phyloP scores from a whole-genome alignment of 2,329 filamentous ascomycete genomes.

The Xylariaceae sp. region DNA sequence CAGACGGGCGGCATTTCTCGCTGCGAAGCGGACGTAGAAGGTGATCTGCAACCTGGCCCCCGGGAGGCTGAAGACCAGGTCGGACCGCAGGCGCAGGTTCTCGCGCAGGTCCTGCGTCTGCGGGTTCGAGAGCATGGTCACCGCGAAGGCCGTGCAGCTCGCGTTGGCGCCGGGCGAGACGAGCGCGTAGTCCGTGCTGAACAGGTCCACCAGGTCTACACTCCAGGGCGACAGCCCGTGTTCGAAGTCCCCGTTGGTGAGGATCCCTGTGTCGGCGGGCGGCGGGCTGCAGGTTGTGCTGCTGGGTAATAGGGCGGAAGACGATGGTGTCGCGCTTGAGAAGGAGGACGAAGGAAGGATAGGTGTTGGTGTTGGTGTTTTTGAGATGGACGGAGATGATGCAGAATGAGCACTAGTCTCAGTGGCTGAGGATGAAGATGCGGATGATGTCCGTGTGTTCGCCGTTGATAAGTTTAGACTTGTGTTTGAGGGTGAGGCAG shows the following conservation, averaged over 20 bases:
- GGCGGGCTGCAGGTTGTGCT: conserved; percentile 8
- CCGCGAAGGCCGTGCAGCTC: conserved; percentile 33
- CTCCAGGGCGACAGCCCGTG: conserved; percentile 36
- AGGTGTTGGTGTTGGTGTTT: not conserved
- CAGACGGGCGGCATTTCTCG: conserved; percentile 44
- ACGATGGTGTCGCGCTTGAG: conserved; percentile 1
- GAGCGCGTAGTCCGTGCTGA: conserved; percentile 34
- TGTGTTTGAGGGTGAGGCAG: too few relatives aligned
- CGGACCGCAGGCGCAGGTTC: conserved; percentile 32
- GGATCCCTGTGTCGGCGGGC: conserved; percentile 19
- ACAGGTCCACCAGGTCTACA: conserved; percentile 35
- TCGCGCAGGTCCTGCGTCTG: conserved; percentile 31
- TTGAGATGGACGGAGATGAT: not conserved
- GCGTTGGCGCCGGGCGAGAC: conserved; percentile 27
- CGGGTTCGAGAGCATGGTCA: conserved; percentile 32
- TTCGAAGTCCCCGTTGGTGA: conserved; percentile 40
- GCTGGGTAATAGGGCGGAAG: not conserved
- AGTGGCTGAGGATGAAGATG: not conserved
- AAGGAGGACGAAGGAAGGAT: not conserved
- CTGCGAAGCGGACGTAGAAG: conserved; percentile 32
- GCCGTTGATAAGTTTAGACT: too few relatives aligned
- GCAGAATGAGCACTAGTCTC: not conserved
- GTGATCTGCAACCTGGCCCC: conserved; percentile 24
- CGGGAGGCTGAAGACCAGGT: conserved; percentile 26
- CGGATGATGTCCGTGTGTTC: not conserved